Percentiles rank a stretch among this genome's conserved stretches.
These are phyloP conservation scores for Mesotaenium endlicherianum DNA, from an alignment of 139 green algal genomes.

Conservation along the genomic window DNA sequence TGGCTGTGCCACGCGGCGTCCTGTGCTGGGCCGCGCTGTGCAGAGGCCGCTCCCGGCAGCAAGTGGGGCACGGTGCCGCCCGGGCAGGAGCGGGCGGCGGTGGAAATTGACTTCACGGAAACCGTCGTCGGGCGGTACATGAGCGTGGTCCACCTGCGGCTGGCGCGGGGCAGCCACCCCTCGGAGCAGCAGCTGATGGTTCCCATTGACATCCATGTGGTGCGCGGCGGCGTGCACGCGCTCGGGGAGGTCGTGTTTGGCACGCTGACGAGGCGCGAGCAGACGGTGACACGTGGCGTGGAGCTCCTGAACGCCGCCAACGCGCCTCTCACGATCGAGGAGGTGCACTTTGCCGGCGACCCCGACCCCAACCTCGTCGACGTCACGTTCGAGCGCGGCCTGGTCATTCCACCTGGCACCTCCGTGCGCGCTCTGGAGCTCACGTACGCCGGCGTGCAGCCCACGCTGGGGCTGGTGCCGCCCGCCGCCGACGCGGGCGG, in stretches of 20 bases:
- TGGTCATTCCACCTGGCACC: slow-evolving; percentile 23
- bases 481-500: not conserved
- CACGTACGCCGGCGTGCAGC: not conserved
- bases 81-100: no score
- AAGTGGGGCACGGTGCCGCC: no score
- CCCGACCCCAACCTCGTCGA: slow-evolving; percentile 37
- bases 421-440: not conserved
- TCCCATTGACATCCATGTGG: slow-evolving; percentile 36
- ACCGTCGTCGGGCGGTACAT: not conserved
- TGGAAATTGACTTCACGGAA: slow-evolving; percentile 4
- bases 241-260: slow-evolving; percentile 37
- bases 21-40: no score
- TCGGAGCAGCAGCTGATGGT: slow-evolving; percentile 15
- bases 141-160: not conserved
- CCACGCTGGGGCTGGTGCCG: not conserved
- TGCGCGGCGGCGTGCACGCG: slow-evolving; percentile 21
- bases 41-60: no score
- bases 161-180: not conserved
- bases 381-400: slow-evolving; percentile 32
- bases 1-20: no score
- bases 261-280: slow-evolving; percentile 21
- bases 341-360: not conserved
- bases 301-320: not conserved
- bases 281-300: not conserved
- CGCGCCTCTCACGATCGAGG: not conserved